Evolutionary conservation across 1,139 yeast species (phyloP).

Genomic region (Geotrichum macrosporum): DNA sequence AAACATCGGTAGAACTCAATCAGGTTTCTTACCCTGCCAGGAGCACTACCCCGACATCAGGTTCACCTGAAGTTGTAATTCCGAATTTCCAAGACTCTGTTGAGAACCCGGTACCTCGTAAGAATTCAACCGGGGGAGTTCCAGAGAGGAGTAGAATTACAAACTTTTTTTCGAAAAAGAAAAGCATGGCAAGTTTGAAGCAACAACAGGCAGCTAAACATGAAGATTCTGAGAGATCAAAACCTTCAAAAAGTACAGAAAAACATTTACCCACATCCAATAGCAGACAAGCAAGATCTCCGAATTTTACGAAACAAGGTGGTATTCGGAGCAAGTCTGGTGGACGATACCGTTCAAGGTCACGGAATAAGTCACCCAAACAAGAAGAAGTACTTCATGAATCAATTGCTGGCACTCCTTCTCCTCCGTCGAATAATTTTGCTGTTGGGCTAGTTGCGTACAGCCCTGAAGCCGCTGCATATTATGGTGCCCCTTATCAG

Average conservation of each 20-base stretch:
- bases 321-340: constrained; percentile 6
- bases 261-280: background rate
- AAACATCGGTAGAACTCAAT: constrained; percentile 8
- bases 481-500: constrained; percentile 38
- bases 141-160: constrained; percentile 11
- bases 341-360: constrained; percentile 13
- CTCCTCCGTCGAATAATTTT: background rate
- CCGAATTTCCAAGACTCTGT: constrained; percentile 4
- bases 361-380: constrained; percentile 10
- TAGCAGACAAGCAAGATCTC: background rate
- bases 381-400: background rate
- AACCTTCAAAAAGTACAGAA: constrained; percentile 7
- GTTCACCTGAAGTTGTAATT: background rate
- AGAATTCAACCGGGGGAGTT: constrained; percentile 7
- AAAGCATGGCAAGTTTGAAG: constrained; percentile 13
- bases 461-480: constrained; percentile 26
- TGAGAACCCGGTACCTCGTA: background rate
- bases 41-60: background rate
- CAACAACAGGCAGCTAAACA: constrained; percentile 3
- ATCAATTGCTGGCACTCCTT: background rate
- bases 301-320: constrained; percentile 5
- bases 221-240: background rate
- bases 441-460: constrained; percentile 19
- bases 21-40: no score
- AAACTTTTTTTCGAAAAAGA: constrained; percentile 18